Evolutionary conservation across 2,329 filamentous ascomycete genomes (phyloP), one percentile per base, ranked within the genome.

Genomic region (Aureobasidium musti): DNA sequence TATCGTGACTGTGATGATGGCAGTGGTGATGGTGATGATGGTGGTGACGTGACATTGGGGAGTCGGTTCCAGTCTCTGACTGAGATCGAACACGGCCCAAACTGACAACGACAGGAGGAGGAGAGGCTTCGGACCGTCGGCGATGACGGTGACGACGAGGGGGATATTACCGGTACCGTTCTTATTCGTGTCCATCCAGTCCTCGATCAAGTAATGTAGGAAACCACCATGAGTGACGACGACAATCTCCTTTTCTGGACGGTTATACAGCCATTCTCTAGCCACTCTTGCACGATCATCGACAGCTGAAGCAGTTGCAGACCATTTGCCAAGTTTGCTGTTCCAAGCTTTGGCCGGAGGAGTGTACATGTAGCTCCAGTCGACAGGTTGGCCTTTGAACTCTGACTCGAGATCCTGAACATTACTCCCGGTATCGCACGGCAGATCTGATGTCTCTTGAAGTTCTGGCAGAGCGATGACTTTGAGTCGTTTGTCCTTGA

Each of bases 151-250:
- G 65, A 50, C 39, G 50, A 45, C 53, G 65, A 28, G 43, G 65
- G 53, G 54, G 50, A 37, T 49, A 28, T 52, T 60, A 66, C 64
- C 63, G 17, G 63, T n/a, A 45, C 74, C 70, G 80, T 81, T 50
- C 77, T 30, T 74, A 56, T 79, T 81, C 72, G 72, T 83, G 49
- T 87, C 89, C 64, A 86, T 82, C 86, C 88, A 96, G 73, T 96
- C 92, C 71, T 92, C 86, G 0, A 91, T 95, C 69, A 97, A 79
- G 73, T 91, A 96, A 76, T 97, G 92, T 72, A 96, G 75, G 71
- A 93, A 90, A 0, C 90, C 91, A 1, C 92, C 92, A 73, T 96
- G 92, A 3, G 91, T 89, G 8, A 96, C 91, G 1, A 92, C 82
- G 0, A 89, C 86, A 33, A 96, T 85, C 71, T 94, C 85, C 72